Conservation (phyloP, 1,284 basidiomycete species). For the Laetiporus sulphureus region DNA sequence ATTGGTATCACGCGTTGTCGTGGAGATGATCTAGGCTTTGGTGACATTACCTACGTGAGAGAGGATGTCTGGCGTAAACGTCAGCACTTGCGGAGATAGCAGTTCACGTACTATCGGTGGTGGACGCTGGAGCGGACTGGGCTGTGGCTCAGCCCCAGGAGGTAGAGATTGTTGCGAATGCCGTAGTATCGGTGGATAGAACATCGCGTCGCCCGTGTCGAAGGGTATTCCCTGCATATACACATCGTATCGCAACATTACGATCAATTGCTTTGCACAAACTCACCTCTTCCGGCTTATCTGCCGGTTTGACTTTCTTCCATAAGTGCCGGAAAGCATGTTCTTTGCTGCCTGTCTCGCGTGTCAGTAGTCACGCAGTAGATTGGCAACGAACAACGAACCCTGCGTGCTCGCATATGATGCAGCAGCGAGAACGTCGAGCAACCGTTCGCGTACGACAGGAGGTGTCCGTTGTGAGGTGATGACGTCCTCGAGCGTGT, state of each 20-base stretch:
- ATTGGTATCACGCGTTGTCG: slow-evolving; percentile 57
- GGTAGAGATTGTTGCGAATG: slow-evolving; percentile 8
- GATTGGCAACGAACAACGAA: slow-evolving; percentile 23
- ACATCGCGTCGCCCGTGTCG: slow-evolving; percentile 69
- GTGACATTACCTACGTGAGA: slow-evolving; percentile 8
- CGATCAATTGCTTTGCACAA: not conserved
- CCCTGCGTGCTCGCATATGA: slow-evolving; percentile 52
- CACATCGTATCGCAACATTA: not conserved
- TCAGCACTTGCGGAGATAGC: not conserved
- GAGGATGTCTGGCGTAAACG: not conserved
- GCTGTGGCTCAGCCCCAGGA: slow-evolving; percentile 3
- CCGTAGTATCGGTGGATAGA: slow-evolving; percentile 49
- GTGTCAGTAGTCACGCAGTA: no score
- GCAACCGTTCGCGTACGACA: slow-evolving; percentile 63
- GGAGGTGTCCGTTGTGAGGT: slow-evolving; percentile 53
- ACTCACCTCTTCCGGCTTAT: slow-evolving; percentile 65
- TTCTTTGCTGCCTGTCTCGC: slow-evolving; percentile 27
- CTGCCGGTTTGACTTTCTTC: slow-evolving; percentile 58
- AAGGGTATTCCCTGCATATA: slow-evolving; percentile 56
- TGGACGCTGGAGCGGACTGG: slow-evolving; percentile 10
- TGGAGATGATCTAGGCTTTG: slow-evolving; percentile 30
- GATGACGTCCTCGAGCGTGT: slow-evolving; percentile 65
- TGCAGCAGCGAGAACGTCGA: slow-evolving; percentile 69
- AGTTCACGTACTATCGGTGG: slow-evolving; percentile 11
- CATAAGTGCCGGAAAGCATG: slow-evolving; percentile 56